Evolutionary conservation across 2,329 filamentous ascomycete species (phyloP), one percentile per base, ranked within the genome.

Genomic region (Pyrenophora teres): DNA sequence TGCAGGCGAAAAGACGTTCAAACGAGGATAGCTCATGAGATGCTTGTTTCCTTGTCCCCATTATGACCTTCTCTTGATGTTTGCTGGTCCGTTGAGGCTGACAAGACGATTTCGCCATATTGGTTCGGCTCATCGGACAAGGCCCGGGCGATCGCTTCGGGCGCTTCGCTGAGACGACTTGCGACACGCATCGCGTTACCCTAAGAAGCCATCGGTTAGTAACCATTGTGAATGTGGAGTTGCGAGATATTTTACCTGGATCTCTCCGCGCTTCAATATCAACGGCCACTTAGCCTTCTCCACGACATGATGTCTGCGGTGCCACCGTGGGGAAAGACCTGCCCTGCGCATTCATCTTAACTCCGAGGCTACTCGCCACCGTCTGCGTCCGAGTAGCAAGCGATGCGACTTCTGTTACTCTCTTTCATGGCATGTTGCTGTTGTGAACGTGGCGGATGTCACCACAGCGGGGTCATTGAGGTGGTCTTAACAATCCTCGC

Each of bases 61-160:
- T 59, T 42, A 18, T 46, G 43, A 38, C 54, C 39, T 42, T 37
- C 44, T 60, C 41, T 56, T 51, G 12, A 46, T 40, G 23, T 45
- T 40, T 52, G 48, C 40, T 48, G 39, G 38, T 21, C 19, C 31
- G 49, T 6, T 33, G 49, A 25, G 36, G 27, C 10, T 30, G 27
- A 30, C 27, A 30, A 30, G 3, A 30, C 45, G 35, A 19, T 43
- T 27, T 48, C 42, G 23, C 51, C 50, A 46, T 36, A 25, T 25
- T 35, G 40, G 42, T 42, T 52, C 57, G 57, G 57, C 40, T 48
- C 45, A 40, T 56, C 57, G 57, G 46, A 23, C 19, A 40, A 46
- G 23, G 15, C 15, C 33, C 43, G 54, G 54, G 31, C 43, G 18
- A 57, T 57, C 47, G 56, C 50, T 38, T 39, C 49, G 41, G 52